phyloP scores from a whole-genome alignment of 345 rosid genomes.

The Laguncularia racemosa region DNA sequence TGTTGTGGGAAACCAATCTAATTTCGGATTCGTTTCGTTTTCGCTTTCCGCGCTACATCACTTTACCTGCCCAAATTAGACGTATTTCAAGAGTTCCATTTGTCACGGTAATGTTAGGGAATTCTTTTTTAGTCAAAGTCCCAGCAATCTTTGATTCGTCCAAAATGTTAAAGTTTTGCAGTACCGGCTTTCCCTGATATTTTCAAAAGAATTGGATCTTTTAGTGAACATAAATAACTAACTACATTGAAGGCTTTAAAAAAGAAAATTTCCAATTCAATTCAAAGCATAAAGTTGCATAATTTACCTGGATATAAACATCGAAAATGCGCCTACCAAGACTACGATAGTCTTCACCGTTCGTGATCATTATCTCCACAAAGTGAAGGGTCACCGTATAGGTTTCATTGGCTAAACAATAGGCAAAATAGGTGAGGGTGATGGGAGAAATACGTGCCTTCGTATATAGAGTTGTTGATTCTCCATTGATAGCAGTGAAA shows the following conservation, averaged over 20 bases:
- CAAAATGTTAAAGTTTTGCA: slow-evolving; percentile 45
- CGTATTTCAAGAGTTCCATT: slow-evolving; percentile 41
- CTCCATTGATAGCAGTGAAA: slow-evolving; percentile 8
- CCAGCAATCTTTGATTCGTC: slow-evolving; percentile 39
- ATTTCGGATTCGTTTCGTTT: too few relatives aligned
- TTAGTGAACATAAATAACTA: not conserved
- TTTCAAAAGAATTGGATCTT: not conserved
- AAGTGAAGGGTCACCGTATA: slow-evolving; percentile 60
- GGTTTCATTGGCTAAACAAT: slow-evolving; percentile 30
- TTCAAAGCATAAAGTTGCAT: too few relatives aligned
- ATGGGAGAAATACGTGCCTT: slow-evolving; percentile 35
- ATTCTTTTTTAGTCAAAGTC: slow-evolving; percentile 16
- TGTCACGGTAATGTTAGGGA: slow-evolving; percentile 8
- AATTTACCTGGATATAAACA: slow-evolving; percentile 54
- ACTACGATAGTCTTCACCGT: slow-evolving; percentile 19
- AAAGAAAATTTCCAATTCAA: too few relatives aligned
- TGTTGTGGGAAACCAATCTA: too few relatives aligned
- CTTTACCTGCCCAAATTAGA: slow-evolving; percentile 55
- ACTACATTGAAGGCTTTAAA: too few relatives aligned
- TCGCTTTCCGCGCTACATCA: too few relatives aligned
- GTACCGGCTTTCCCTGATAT: slow-evolving; percentile 36
- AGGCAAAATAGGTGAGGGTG: slow-evolving; percentile 38
- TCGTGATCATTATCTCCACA: slow-evolving; percentile 48
- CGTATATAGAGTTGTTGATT: slow-evolving; percentile 25
- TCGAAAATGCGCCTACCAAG: slow-evolving; percentile 58